These are phyloP conservation scores for Paraphaeosphaeria minitans DNA, from an alignment of 2,329 filamentous ascomycete genomes.

Conservation along the genomic window DNA sequence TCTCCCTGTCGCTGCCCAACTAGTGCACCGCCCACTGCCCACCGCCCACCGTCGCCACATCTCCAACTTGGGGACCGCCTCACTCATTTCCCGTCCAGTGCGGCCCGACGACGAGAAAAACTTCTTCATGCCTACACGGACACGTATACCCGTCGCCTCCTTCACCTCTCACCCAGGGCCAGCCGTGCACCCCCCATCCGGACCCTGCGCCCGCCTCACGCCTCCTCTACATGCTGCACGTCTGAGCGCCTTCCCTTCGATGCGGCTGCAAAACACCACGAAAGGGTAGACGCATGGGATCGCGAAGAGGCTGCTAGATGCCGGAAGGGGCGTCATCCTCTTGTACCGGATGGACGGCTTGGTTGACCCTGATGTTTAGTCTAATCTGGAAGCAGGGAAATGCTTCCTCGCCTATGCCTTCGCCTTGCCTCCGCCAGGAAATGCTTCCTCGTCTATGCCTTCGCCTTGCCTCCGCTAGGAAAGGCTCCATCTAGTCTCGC, in stretches of 20 bases:
- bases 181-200: slow-evolving; percentile 1
- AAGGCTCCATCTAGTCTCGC: neutral
- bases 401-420: neutral
- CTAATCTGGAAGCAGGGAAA: neutral
- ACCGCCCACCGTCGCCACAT: too few species aligned
- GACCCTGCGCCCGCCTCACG: neutral
- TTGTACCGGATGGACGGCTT: slow-evolving; percentile 41
- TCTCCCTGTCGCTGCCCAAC: slow-evolving; percentile 19
- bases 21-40: neutral
- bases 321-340: slow-evolving; percentile 39
- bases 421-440: neutral
- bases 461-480: neutral
- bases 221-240: slow-evolving; percentile 12
- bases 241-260: slow-evolving; percentile 24
- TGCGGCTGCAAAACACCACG: slow-evolving; percentile 50
- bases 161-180: neutral
- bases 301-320: slow-evolving; percentile 50
- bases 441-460: neutral
- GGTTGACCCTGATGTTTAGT: slow-evolving; percentile 41
- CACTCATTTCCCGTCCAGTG: slow-evolving; percentile 9
- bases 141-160: slow-evolving; percentile 11
- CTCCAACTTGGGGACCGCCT: slow-evolving; percentile 1
- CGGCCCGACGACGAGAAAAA: slow-evolving; percentile 9
- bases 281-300: slow-evolving; percentile 60
- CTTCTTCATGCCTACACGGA: slow-evolving; percentile 7